A percentile compares a stretch with the other conserved stretches of the same genome.
phyloP scores from a whole-genome alignment of 495 filamentous ascomycete genomes.

The Xylaria cubensis region DNA sequence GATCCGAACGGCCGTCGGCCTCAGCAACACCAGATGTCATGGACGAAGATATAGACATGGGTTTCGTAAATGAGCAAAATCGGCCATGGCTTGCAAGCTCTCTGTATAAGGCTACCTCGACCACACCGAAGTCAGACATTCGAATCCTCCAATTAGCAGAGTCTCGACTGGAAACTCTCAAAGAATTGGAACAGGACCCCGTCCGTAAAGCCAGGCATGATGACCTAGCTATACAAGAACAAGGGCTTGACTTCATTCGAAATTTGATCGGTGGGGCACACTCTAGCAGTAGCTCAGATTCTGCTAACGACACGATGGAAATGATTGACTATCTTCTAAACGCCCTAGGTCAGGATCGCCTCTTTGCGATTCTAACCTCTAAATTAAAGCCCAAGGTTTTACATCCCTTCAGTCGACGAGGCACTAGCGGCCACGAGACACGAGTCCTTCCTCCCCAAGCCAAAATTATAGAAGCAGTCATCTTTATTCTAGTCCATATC shows the following conservation, averaged over 20 bases:
- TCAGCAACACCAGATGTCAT: conserved; percentile 54
- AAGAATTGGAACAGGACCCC: conserved; percentile 62
- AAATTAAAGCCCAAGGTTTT: conserved; percentile 69
- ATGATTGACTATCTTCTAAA: conserved; percentile 87
- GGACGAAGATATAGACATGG: conserved; percentile 70
- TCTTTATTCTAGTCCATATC: conserved; percentile 82
- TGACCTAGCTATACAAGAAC: conserved; percentile 86
- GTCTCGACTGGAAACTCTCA: conserved; percentile 55
- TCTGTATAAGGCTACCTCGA: conserved; percentile 35
- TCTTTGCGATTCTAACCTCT: conserved; percentile 77
- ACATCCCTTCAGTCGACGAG: conserved; percentile 50
- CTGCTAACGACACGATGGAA: conserved; percentile 58
- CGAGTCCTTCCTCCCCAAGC: conserved; percentile 62
- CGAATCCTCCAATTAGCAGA: conserved; percentile 54
- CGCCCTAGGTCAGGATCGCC: conserved; percentile 72
- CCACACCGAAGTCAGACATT: conserved; percentile 22
- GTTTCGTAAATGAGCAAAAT: conserved; percentile 43
- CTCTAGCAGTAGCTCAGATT: conserved; percentile 70
- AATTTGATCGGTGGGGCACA: conserved; percentile 81
- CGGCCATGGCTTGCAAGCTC: conserved; percentile 38
- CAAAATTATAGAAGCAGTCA: conserved; percentile 76
- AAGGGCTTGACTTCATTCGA: conserved; percentile 83
- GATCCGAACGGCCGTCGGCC: conserved; percentile 39
- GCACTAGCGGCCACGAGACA: conserved; percentile 39
- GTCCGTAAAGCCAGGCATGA: conserved; percentile 70